Base-by-base conservation (phyloP, 306 rosid species). In the Fagus sylvatica region DNA sequence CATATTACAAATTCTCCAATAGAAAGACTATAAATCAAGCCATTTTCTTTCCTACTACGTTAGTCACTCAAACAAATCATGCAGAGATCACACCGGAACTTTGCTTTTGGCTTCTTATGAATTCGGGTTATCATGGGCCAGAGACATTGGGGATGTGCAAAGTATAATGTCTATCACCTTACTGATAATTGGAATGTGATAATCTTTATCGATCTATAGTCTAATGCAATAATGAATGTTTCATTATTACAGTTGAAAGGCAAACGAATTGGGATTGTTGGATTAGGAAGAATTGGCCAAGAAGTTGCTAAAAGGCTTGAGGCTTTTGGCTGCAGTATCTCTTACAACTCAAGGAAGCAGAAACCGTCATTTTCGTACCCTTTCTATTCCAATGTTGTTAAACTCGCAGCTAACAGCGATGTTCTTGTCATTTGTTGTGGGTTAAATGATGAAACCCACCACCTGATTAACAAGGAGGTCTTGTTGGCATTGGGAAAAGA, bases 301-400 rank as follows among this genome's bases (percentile, higher is more conserved):
- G 79, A 81, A 81, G 87, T 90, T 2, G 94, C 86, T 6, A 82
- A 84, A 16, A 81, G 92, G 75, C 81, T 88, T 13, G 85, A 84
- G 71, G 84, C 78, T 8, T 84, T 84, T 16, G 85, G 77, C 4
- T 88, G 90, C 87, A 86, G 2, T 0, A 53, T 84, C 55, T 81
- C 68, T 4, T 90, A 90, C 78, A 79, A 78, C 71, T 88, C 92
- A 7, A 84, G 90, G 72, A 83, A 53, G 16, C 28, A 69, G 69
- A 88, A 85, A n/a, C 75, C 85, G 56, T 6, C 33, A 10, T 43
- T 84, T 53, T 33, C 84, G 7, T 81, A 81, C 73, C 79, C 76
- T 4, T 83, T 74, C 73, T 85, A 88, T 80, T 55, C 88, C 8
- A 74, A 32, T 74, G 75, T 80, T 6, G 7, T 76, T 37, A 80